phyloP scores from a whole-genome alignment of 2,329 filamentous ascomycete species.

The Emmonsiellopsis sp. region DNA sequence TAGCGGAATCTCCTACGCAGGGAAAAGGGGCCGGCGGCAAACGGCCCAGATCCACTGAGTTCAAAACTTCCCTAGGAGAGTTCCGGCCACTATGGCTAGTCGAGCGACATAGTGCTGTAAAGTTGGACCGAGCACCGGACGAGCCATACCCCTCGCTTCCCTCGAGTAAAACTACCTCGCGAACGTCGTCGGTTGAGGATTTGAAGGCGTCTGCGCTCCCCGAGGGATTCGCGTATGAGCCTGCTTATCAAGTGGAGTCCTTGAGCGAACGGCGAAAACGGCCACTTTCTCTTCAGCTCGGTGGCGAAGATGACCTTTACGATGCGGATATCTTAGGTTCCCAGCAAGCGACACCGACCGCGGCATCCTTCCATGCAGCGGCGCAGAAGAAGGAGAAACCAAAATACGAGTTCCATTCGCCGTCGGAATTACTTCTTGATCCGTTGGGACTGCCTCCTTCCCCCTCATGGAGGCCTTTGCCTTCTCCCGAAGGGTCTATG shows the following conservation, averaged over 20 bases:
- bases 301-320: constrained; percentile 19
- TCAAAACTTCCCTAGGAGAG: constrained; percentile 47
- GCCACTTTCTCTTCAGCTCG: constrained; percentile 18
- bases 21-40: constrained; percentile 30
- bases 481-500: constrained; percentile 24
- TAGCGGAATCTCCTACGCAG: constrained; percentile 34
- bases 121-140: constrained; percentile 31
- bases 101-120: constrained; percentile 48
- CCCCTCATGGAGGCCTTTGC: constrained; percentile 16
- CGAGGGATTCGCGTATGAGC: constrained; percentile 10
- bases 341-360: constrained; percentile 60
- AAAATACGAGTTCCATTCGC: constrained; percentile 39
- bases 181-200: constrained; percentile 38
- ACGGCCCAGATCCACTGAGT: constrained; percentile 44
- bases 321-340: constrained; percentile 49
- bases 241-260: constrained; percentile 8
- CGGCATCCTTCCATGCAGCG: constrained; percentile 38
- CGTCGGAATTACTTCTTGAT: constrained; percentile 37
- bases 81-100: constrained; percentile 77
- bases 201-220: constrained; percentile 16
- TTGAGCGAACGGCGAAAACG: constrained; percentile 16
- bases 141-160: constrained; percentile 43
- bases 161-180: constrained; percentile 42
- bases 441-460: constrained; percentile 21
- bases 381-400: constrained; percentile 27